phyloP scores from a whole-genome alignment of 2,329 filamentous ascomycete genomes.

The Alternaria hordeiaustralica region DNA sequence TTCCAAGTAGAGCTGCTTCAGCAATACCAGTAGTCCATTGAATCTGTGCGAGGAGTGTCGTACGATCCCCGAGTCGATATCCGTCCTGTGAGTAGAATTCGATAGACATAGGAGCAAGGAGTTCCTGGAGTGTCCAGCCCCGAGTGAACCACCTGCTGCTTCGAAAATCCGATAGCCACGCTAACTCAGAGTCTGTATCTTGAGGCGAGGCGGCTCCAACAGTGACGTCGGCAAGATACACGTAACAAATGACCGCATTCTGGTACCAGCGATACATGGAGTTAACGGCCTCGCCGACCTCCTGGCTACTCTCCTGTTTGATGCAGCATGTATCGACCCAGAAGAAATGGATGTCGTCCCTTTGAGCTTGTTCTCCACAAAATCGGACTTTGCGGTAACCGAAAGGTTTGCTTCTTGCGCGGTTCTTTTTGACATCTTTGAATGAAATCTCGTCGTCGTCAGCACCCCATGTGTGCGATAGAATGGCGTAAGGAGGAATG shows the following conservation, averaged over 20 bases:
- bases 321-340: background rate
- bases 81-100: background rate
- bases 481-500: background rate
- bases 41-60: background rate
- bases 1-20: background rate
- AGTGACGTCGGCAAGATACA: background rate
- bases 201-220: background rate
- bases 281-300: background rate
- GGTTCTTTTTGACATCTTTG: background rate
- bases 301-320: background rate
- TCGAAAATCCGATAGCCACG: background rate
- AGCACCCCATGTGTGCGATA: background rate
- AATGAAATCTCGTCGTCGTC: background rate
- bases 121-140: background rate
- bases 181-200: background rate
- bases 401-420: background rate
- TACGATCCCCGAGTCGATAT: background rate
- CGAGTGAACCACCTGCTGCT: background rate
- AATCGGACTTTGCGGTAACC: background rate
- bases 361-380: background rate
- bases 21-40: background rate
- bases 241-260: background rate
- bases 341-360: background rate
- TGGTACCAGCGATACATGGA: background rate
- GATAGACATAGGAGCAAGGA: background rate